These are phyloP conservation scores for Leccinellum albellum DNA, from an alignment of 768 basidiomycete species.

Conservation along the genomic window DNA sequence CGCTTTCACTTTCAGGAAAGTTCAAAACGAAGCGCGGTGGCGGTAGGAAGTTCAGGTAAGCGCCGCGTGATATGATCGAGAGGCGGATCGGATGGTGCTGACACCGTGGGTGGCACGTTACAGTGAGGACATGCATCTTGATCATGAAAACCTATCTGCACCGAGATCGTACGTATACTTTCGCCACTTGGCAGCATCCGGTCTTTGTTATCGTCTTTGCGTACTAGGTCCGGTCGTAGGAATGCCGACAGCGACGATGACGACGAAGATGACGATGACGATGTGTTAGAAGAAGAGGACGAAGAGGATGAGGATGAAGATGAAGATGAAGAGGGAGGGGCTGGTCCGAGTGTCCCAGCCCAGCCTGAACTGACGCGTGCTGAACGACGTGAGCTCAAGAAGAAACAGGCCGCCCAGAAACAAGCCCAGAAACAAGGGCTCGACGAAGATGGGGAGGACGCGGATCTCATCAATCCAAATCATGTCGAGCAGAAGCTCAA, in stretches of 20 bases:
- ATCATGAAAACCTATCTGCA: slow-evolving; percentile 54
- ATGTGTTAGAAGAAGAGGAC: slow-evolving; percentile 40
- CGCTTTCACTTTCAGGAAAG: slow-evolving; percentile 47
- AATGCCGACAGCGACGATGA: slow-evolving; percentile 34
- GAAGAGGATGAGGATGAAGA: slow-evolving; percentile 41
- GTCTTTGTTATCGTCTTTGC: slow-evolving; percentile 7
- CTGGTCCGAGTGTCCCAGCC: slow-evolving; percentile 22
- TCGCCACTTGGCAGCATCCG: slow-evolving; percentile 10
- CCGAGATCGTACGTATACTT: slow-evolving; percentile 40
- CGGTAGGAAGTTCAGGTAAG: slow-evolving; percentile 77
- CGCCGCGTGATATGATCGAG: not conserved
- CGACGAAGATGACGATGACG: slow-evolving; percentile 38
- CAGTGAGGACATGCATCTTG: slow-evolving; percentile 59
- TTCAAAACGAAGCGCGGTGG: slow-evolving; percentile 88
- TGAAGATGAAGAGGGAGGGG: slow-evolving; percentile 37
- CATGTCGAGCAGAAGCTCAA: slow-evolving; percentile 70
- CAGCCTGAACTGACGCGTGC: slow-evolving; percentile 63
- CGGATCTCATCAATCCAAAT: slow-evolving; percentile 76
- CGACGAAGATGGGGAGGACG: slow-evolving; percentile 59
- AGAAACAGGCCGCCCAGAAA: slow-evolving; percentile 58
- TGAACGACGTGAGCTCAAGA: slow-evolving; percentile 79
- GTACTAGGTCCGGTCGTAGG: slow-evolving; percentile 21
- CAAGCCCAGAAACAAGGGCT: slow-evolving; percentile 35
- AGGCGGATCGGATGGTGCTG: slow-evolving; percentile 10
- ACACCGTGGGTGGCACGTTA: not conserved